A percentile compares a stretch with the other conserved stretches of the same genome.
These are phyloP conservation scores for Globisporangium irregulare DNA, from an alignment of 352 stramenopile genomes.

Conservation along the genomic window DNA sequence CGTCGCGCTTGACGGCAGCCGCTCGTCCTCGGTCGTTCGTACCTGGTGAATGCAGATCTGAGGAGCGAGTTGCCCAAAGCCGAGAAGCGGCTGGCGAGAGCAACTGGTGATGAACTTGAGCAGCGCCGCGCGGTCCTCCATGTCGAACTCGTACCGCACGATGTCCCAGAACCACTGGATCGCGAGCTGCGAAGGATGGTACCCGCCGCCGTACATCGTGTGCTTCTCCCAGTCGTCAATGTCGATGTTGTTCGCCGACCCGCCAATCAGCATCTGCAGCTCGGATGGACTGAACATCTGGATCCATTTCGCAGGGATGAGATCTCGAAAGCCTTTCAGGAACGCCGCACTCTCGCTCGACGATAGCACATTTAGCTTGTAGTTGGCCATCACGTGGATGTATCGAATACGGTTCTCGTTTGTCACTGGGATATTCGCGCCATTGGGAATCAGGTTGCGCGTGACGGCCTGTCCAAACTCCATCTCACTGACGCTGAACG, in stretches of 20 bases:
- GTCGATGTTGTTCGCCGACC: constrained; percentile 89
- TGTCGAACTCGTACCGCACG: constrained; percentile 64
- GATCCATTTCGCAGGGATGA: constrained; percentile 75
- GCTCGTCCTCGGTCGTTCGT: constrained; percentile 65
- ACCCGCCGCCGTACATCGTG: constrained; percentile 93
- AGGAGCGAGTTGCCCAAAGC: constrained; percentile 92
- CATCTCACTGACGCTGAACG: constrained; percentile 88
- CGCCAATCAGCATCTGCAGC: constrained; percentile 92
- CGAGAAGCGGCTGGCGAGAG: constrained; percentile 90
- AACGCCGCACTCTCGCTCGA: constrained; percentile 59
- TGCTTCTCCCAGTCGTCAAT: constrained; percentile 93
- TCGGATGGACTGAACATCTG: constrained; percentile 89
- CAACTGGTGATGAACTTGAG: constrained; percentile 96
- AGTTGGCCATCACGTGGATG: constrained; percentile 95
- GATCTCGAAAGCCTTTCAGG: constrained; percentile 65
- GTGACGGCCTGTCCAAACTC: constrained; percentile 69
- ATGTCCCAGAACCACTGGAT: constrained; percentile 85
- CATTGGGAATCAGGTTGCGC: constrained; percentile 81
- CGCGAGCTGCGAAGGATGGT: constrained; percentile 79
- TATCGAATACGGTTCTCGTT: constrained; percentile 95
- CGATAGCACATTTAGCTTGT: constrained; percentile 93
- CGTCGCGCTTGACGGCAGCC: constrained; percentile 84
- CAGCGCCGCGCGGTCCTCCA: constrained; percentile 86
- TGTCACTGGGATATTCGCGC: constrained; percentile 86
- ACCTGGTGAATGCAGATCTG: constrained; percentile 94